Conservation (phyloP, 106 monocot species). For the Dendrobium nobile region DNA sequence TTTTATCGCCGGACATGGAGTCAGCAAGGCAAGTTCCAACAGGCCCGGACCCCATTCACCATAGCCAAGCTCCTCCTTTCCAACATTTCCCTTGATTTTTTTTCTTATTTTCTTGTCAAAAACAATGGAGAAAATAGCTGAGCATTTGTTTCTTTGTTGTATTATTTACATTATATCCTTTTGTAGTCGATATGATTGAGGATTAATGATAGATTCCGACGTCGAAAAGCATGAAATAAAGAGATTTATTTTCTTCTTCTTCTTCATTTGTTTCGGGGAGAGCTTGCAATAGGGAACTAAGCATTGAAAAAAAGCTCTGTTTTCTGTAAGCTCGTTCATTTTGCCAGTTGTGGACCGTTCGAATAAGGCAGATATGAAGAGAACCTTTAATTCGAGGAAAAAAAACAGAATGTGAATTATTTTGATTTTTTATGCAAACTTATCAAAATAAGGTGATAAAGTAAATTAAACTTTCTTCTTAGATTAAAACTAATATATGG, state of each 20-base stretch:
- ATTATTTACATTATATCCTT: background rate
- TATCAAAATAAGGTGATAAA: too few relatives aligned
- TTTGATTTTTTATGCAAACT: too few relatives aligned
- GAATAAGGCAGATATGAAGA: too few relatives aligned
- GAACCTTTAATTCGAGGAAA: too few relatives aligned
- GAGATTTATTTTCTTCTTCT: too few relatives aligned
- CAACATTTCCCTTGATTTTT: background rate
- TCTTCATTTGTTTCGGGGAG: too few relatives aligned
- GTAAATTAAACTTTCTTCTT: too few relatives aligned
- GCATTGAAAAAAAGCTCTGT: background rate
- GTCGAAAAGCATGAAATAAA: background rate
- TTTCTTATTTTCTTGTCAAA: background rate
- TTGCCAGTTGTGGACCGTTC: too few relatives aligned
- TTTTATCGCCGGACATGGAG: background rate
- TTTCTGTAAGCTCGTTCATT: too few relatives aligned
- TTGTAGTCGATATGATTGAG: background rate
- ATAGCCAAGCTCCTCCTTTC: slow-evolving; percentile 4
- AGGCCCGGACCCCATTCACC: slow-evolving; percentile 21
- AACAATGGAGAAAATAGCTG: background rate
- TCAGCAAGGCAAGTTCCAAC: slow-evolving; percentile 22
- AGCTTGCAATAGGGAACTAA: background rate
- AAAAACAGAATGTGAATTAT: too few relatives aligned
- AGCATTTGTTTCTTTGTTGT: background rate
- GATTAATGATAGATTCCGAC: background rate
- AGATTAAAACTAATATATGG: too few relatives aligned